phyloP scores from a whole-genome alignment of 148 eudicot genomes.

The Chenopodium suecicum region DNA sequence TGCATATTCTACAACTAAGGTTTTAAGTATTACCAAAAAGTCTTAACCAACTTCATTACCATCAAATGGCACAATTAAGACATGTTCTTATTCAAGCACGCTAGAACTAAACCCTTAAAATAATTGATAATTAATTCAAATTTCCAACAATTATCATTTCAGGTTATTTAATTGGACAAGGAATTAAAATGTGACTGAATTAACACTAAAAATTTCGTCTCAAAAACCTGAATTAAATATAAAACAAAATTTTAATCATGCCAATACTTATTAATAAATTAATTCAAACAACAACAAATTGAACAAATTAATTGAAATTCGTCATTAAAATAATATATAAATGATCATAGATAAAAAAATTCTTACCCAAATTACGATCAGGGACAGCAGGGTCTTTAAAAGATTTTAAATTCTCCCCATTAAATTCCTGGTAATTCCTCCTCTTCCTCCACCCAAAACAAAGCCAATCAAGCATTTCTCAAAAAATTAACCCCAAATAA shows the following conservation, averaged over 20 bases:
- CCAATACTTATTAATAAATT: too few relatives aligned
- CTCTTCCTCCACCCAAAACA: slow-evolving; percentile 37
- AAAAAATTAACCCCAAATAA: neutral
- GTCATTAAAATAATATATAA: neutral
- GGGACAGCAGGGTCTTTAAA: slow-evolving; percentile 14
- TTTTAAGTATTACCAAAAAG: neutral
- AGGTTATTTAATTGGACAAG: too few relatives aligned
- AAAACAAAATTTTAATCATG: too few relatives aligned
- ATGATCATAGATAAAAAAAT: neutral
- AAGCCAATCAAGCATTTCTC: slow-evolving; percentile 30
- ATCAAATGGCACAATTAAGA: neutral
- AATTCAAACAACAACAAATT: too few relatives aligned
- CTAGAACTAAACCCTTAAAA: neutral
- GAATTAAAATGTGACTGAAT: too few relatives aligned
- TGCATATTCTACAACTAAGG: neutral
- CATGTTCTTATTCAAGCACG: neutral
- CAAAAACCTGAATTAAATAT: too few relatives aligned
- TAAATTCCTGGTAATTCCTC: slow-evolving; percentile 25
- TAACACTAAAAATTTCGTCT: too few relatives aligned
- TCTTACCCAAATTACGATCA: slow-evolving; percentile 25
- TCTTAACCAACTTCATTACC: neutral
- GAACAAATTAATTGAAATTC: neutral
- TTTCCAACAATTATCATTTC: too few relatives aligned
- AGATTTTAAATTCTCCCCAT: slow-evolving; percentile 18
- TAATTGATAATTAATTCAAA: too few relatives aligned